Conservation (phyloP, 2,329 filamentous ascomycete genomes). For the Alternaria angustiovoidea region DNA sequence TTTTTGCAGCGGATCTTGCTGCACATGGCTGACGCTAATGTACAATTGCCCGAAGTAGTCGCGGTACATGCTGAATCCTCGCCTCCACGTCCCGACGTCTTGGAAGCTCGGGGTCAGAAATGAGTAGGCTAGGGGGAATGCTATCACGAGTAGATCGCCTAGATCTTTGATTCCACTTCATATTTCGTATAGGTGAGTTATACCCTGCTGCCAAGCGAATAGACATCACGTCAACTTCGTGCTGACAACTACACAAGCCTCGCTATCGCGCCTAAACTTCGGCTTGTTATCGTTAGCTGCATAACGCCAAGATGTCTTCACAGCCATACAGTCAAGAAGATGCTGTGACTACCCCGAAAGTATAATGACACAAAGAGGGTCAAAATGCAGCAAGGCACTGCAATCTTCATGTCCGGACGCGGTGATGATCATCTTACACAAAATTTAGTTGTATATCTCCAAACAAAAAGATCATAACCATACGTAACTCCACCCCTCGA, state of each 20-base stretch:
- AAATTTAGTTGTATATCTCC: not conserved
- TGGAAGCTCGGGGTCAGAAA: not conserved
- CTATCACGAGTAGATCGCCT: not conserved
- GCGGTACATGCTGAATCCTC: not conserved
- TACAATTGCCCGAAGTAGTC: not conserved
- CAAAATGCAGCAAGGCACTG: not conserved
- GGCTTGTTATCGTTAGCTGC: not conserved
- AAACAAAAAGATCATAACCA: not conserved
- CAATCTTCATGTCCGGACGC: not conserved
- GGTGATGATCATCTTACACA: not conserved
- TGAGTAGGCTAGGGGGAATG: not conserved
- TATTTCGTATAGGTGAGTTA: not conserved
- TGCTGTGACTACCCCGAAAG: too few relatives aligned
- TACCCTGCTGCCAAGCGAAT: not conserved
- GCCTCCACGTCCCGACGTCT: conserved; percentile 4
- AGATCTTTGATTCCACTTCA: not conserved
- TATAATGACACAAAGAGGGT: too few relatives aligned
- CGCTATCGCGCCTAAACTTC: not conserved
- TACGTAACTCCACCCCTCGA: not conserved
- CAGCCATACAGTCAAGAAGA: not conserved
- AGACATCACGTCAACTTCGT: not conserved
- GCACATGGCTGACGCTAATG: conserved; percentile 6
- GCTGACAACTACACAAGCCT: not conserved
- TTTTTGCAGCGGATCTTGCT: not conserved
- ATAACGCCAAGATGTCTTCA: not conserved